Conservation (phyloP, 257 asterid species). For the Scutellaria minor region DNA sequence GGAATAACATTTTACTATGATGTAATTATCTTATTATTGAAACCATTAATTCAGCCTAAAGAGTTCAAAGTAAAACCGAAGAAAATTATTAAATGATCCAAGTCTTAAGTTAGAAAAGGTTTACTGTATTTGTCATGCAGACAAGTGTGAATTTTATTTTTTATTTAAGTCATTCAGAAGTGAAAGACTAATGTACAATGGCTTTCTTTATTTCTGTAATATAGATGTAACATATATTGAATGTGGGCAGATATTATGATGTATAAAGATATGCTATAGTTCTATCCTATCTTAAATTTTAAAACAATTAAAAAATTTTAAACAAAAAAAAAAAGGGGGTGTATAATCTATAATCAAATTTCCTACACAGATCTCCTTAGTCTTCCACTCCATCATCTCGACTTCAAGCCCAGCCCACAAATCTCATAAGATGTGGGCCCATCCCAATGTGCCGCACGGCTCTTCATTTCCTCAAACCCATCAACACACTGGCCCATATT, state of each 20-base stretch:
- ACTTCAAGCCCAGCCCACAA: conserved; percentile 59
- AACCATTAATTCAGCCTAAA: too few species aligned
- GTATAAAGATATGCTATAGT: conserved; percentile 2
- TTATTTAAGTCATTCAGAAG: not conserved
- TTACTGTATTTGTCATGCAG: too few species aligned
- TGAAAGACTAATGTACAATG: not conserved
- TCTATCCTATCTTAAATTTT: not conserved
- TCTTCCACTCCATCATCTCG: conserved; percentile 25
- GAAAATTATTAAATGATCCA: too few species aligned
- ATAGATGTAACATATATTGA: not conserved
- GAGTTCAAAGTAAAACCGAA: too few species aligned
- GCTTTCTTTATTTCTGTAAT: not conserved
- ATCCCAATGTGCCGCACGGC: conserved; percentile 58
- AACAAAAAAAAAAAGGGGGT: not conserved
- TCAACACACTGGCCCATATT: conserved; percentile 55
- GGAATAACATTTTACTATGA: too few species aligned
- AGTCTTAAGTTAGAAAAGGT: too few species aligned
- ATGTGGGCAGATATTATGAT: not conserved
- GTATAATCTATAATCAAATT: not conserved
- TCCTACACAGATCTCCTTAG: not conserved
- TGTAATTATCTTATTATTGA: too few species aligned
- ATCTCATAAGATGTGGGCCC: conserved; percentile 65
- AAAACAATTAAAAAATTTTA: not conserved
- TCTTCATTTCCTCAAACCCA: conserved; percentile 61
- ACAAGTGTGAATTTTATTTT: too few species aligned